Percentiles rank a stretch among this genome's conserved stretches.
Evolutionary conservation across 345 rosid species (phyloP).

Genomic region (Lepidium didymum): DNA sequence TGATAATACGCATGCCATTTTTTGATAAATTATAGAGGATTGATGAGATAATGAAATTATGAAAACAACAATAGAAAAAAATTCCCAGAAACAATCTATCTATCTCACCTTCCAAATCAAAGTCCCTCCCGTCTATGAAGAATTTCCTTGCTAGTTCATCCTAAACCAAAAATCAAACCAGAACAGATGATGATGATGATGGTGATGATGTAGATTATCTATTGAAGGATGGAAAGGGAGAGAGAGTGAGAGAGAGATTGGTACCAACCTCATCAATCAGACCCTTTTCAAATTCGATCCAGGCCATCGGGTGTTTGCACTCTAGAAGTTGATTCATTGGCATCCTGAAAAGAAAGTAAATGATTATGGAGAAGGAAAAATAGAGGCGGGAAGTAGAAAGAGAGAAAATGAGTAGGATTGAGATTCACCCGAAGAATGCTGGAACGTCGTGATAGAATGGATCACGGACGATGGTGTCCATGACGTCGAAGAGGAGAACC

Average conservation of each 20-base stretch:
- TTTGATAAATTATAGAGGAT: not conserved
- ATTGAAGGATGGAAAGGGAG: not conserved
- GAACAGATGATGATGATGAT: not conserved
- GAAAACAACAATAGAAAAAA: too few relatives aligned
- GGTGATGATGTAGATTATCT: not conserved
- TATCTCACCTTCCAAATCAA: conserved; percentile 76
- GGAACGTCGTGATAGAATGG: conserved; percentile 87
- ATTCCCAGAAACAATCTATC: not conserved
- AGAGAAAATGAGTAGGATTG: not conserved
- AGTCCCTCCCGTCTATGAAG: conserved; percentile 74
- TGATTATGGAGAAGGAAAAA: too few relatives aligned
- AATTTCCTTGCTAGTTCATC: conserved; percentile 65
- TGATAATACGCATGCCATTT: too few relatives aligned
- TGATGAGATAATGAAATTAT: not conserved
- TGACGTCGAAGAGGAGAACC: conserved; percentile 80
- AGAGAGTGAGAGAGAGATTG: not conserved
- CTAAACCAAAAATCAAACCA: conserved; percentile 29
- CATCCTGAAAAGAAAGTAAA: conserved; percentile 40
- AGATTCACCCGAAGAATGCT: conserved; percentile 60
- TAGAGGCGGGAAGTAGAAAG: too few relatives aligned
- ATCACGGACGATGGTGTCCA: conserved; percentile 97
- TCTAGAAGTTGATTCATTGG: conserved; percentile 65
- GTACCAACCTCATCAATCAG: conserved; percentile 59
- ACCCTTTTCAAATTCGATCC: conserved; percentile 92
- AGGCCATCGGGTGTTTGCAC: conserved; percentile 77